Base-by-base conservation (phyloP, 306 rosid genomes). In the Casuarina cunninghamiana region DNA sequence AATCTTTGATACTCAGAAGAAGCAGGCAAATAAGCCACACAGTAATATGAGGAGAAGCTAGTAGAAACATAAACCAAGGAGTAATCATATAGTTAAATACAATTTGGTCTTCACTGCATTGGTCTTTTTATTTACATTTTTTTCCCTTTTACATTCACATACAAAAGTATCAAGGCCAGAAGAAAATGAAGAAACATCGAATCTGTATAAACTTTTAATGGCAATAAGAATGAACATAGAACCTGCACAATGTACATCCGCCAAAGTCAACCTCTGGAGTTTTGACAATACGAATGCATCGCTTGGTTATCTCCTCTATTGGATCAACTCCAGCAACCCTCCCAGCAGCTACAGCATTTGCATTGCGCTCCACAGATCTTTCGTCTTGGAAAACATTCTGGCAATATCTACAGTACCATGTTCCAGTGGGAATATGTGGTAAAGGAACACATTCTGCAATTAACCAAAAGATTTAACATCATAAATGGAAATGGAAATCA, bases 391-490 rank as follows among this genome's bases (percentile, higher is more conserved):
- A 90, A 73, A 84, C 32, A 81, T 81, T 86, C 83, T 86, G 93
- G 86, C 99, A 96, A 78, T 87, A 82, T 79, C 86, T 93, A 84
- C 99, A 96, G 86, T 91, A 96, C 99, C 99, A 93, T 75, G 89
- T 72, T 46, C 89, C 98, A 79, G 65, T 83, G 1, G 98, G 93
- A 49, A 89, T 58, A 46, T 73, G 62, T 74, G 90, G 83, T 54
- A 93, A 84, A 83, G 91, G 88, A 73, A 95, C 85, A 78, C 99
- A 96, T 37, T 85, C 99, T 96, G 93, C 68, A 81, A 84, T 87
- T 45, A 61, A 32, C 61, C 53, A 78, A 76, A 74, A 37, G 37
- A 46, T 54, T 7, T 21, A 46, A 79, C 39, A 10, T 61, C 45
- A 65, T 26, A 42, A 39, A 71, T 58, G 76, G 62, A 42, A 39